Evolutionary conservation across 441 rosid species (phyloP), one percentile per base, ranked within the genome.

Genomic region (Erodium trifolium): DNA sequence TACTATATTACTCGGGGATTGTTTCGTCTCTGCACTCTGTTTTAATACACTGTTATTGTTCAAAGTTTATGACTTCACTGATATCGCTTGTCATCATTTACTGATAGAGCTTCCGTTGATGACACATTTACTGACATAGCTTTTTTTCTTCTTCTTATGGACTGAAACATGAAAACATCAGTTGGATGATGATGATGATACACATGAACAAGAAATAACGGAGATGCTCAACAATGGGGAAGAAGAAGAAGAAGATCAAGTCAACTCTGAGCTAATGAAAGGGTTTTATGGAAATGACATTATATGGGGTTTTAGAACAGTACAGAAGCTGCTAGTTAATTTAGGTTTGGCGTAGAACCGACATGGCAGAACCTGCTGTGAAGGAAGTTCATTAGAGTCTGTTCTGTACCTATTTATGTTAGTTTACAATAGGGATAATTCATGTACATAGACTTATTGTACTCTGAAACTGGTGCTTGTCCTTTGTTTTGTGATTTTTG

Each of bases 221-320:
- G 53, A 70, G 37, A 34, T 34, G 37, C 37, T 34, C 37, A 16
- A 39, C 47, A 77, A 10, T 7, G 62, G 60, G 5, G 70, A 73
- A 27, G 75, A 71, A 68, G 71, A 77, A 31, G 72, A 3, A 35
- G 65, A 75, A 71, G 71, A 72, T 55, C 71, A 70, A 71, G 63
- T 29, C 0, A 70, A 66, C 16, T 62, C 43, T 31, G 63, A 65
- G 62, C 70, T 68, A 4, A 57, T 27, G 27, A 70, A 41, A 69
- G 53, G 70, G 45, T 14, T n/a, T 72, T 78, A 9, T 14, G 82
- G 71, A 71, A 86, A 67, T 6, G 89, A 92, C 78, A 67, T 86
- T 12, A 83, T 72, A 51, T 90, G 96, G 96, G 91, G 92, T 73
- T 82, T 78, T 31, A 82, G 68, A 75, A 77, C 83, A 2, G 75